phyloP scores from a whole-genome alignment of 768 basidiomycete species.

The Naganishia vaughanmartiniae region DNA sequence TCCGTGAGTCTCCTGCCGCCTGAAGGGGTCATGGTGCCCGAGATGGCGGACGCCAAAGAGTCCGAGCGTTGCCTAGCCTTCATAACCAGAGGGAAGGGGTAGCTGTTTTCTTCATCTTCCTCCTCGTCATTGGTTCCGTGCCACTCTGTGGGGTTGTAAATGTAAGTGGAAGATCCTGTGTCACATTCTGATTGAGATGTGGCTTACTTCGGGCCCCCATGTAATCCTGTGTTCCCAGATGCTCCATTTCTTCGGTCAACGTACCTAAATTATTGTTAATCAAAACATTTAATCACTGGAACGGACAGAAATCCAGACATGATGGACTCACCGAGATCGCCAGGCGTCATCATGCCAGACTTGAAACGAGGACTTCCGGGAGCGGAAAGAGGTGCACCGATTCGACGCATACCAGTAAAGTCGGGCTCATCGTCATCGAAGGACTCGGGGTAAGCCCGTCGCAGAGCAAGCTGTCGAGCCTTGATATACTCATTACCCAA shows the following conservation, averaged over 20 bases:
- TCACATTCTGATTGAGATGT: conserved; percentile 42
- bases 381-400: conserved; percentile 65
- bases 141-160: conserved; percentile 50
- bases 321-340: conserved; percentile 55
- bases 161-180: neutral
- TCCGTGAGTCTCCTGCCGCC: conserved; percentile 84
- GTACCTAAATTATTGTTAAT: conserved; percentile 34
- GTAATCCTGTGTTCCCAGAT: conserved; percentile 62
- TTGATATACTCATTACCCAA: conserved; percentile 96
- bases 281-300: neutral
- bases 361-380: conserved; percentile 84
- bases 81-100: conserved; percentile 54
- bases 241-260: conserved; percentile 71
- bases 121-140: conserved; percentile 61
- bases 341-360: conserved; percentile 77
- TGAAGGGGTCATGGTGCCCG: conserved; percentile 72
- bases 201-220: conserved; percentile 67
- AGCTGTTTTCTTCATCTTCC: conserved; percentile 67
- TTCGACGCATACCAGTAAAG: conserved; percentile 65
- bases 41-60: conserved; percentile 64
- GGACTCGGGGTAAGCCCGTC: conserved; percentile 91
- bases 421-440: conserved; percentile 67
- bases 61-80: conserved; percentile 51
- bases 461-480: conserved; percentile 81
- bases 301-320: conserved; percentile 70